A percentile compares a stretch with the other conserved stretches of the same genome.
These are phyloP conservation scores for Antitrichia curtipendula DNA, from an alignment of 225 moss, liverwort and hornwort genomes.

Conservation along the genomic window DNA sequence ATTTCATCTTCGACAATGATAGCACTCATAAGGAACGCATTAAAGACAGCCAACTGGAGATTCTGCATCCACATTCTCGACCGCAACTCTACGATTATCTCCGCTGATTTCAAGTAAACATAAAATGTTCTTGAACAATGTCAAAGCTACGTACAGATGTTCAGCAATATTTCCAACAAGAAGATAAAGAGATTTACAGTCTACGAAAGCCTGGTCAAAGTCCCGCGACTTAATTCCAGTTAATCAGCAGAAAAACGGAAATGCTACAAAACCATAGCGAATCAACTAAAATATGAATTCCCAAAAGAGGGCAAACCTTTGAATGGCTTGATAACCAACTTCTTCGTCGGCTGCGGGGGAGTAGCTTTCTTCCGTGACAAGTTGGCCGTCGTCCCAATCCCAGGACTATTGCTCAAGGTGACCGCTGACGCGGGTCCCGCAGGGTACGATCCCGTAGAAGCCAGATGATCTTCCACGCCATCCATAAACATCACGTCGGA, in stretches of 20 bases:
- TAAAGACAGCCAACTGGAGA: neutral
- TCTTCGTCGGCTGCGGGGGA: conserved; percentile 90
- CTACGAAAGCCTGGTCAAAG: neutral
- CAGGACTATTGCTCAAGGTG: conserved; percentile 7
- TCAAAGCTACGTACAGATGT: neutral
- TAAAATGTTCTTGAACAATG: neutral
- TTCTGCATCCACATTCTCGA: neutral
- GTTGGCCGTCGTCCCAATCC: conserved; percentile 79
- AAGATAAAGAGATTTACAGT: neutral
- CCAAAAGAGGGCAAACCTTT: conserved; percentile 39
- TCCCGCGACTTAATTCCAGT: neutral
- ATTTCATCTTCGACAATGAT: neutral
- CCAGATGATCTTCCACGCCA: conserved; percentile 31
- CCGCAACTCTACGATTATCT: neutral
- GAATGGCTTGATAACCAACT: conserved; percentile 96
- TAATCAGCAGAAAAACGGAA: neutral
- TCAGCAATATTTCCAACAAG: neutral
- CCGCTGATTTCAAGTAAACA: neutral
- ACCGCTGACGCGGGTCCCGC: conserved; percentile 27
- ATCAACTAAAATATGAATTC: neutral
- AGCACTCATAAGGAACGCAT: neutral
- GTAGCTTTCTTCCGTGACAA: conserved; percentile 98
- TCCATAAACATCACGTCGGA: conserved; percentile 29
- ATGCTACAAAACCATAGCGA: neutral
- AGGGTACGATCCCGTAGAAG: conserved; percentile 28